A percentile compares a stretch with the other conserved stretches of the same genome.
These are phyloP conservation scores for Didymella keratinophila DNA, from an alignment of 2,329 filamentous ascomycete genomes.

Conservation along the genomic window DNA sequence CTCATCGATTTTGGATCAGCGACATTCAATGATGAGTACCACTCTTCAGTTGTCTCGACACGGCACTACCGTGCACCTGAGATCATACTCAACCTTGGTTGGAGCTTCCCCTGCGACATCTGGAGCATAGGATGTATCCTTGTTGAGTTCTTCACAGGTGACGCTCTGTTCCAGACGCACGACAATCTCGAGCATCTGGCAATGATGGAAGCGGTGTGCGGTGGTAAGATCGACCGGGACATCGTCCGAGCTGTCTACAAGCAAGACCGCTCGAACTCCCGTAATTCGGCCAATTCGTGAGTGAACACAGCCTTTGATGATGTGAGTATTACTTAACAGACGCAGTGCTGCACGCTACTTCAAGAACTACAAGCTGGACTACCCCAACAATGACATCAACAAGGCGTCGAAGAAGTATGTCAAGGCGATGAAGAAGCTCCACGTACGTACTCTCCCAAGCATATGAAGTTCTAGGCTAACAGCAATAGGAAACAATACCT, in stretches of 20 bases:
- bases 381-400: constrained; percentile 69
- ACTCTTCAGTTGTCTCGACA: constrained; percentile 72
- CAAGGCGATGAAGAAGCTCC: constrained; percentile 70
- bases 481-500: constrained; percentile 67
- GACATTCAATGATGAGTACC: constrained; percentile 73
- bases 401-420: constrained; percentile 72
- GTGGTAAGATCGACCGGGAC: constrained; percentile 62
- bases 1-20: constrained; percentile 73
- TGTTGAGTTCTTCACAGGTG: constrained; percentile 73
- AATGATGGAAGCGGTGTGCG: constrained; percentile 73
- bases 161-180: constrained; percentile 73
- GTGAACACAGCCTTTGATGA: constrained; percentile 28
- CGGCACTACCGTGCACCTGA: constrained; percentile 72
- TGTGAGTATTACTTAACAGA: constrained; percentile 44
- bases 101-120: constrained; percentile 73
- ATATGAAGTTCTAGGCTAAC: constrained; percentile 20
- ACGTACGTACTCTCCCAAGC: constrained; percentile 53
- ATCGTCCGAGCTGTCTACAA: constrained; percentile 63
- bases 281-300: constrained; percentile 65
- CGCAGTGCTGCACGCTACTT: constrained; percentile 58
- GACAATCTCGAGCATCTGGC: constrained; percentile 73
- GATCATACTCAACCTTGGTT: constrained; percentile 72
- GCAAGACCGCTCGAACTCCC: constrained; percentile 55
- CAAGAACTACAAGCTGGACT: constrained; percentile 65
- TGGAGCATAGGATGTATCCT: constrained; percentile 75